phyloP scores from a whole-genome alignment of 768 basidiomycete genomes.

The Panaeolus papilionaceus region DNA sequence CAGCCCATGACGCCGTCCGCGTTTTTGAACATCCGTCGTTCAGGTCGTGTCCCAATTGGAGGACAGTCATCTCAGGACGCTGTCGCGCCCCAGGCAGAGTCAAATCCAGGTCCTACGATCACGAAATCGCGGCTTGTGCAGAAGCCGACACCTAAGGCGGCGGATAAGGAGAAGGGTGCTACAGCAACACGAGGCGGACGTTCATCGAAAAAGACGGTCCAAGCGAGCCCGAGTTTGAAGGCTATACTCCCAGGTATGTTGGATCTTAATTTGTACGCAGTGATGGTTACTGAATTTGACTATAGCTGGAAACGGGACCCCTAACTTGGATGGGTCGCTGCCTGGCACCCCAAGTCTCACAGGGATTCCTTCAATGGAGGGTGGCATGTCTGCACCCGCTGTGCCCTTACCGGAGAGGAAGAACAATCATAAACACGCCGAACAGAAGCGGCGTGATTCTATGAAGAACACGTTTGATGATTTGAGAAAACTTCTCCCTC shows the following conservation, averaged over 20 bases:
- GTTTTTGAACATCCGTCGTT: slow-evolving; percentile 6
- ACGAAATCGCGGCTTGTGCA: slow-evolving; percentile 7
- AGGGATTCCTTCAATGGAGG: slow-evolving; percentile 14
- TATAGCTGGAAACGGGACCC: slow-evolving; percentile 26
- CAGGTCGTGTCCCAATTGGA: background rate
- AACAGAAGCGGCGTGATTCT: slow-evolving; percentile 96
- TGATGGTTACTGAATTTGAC: slow-evolving; percentile 10
- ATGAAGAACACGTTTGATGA: slow-evolving; percentile 95
- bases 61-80: background rate
- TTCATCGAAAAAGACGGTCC: slow-evolving; percentile 27
- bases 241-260: slow-evolving; percentile 73
- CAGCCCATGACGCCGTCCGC: slow-evolving; percentile 9
- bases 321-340: slow-evolving; percentile 25
- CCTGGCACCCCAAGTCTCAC: slow-evolving; percentile 19
- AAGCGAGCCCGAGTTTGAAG: slow-evolving; percentile 66
- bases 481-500: slow-evolving; percentile 81
- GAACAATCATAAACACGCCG: slow-evolving; percentile 93
- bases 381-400: slow-evolving; percentile 17
- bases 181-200: slow-evolving; percentile 23
- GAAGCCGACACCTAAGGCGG: slow-evolving; percentile 18
- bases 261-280: background rate
- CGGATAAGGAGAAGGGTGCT: slow-evolving; percentile 12
- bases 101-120: background rate
- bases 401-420: slow-evolving; percentile 55
- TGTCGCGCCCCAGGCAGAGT: background rate